A percentile compares a stretch with the other conserved stretches of the same genome.
Conservation (phyloP, 805 yeast species). For the Metschnikowia cubensis region DNA sequence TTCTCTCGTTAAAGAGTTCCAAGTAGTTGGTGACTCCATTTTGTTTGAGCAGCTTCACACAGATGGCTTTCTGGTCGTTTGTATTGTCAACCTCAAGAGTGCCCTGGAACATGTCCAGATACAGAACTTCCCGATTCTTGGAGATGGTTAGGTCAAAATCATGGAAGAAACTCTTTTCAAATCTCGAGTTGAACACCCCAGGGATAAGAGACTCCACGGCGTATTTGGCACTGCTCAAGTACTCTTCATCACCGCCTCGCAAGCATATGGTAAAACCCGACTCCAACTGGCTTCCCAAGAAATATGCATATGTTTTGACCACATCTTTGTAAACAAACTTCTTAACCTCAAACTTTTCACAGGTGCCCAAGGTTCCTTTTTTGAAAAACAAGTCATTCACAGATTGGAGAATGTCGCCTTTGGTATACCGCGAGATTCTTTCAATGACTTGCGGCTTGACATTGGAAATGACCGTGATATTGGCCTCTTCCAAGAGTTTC, state of each 20-base stretch:
- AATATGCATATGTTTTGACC: constrained; percentile 69
- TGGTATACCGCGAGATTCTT: constrained; percentile 71
- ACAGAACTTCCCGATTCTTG: constrained; percentile 1
- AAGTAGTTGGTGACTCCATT: constrained; percentile 35
- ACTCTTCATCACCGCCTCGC: constrained; percentile 70
- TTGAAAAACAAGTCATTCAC: constrained; percentile 77
- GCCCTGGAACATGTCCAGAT: background rate
- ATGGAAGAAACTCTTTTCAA: constrained; percentile 48
- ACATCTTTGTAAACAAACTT: constrained; percentile 54
- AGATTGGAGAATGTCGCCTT: constrained; percentile 80
- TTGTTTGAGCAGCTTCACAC: constrained; percentile 25
- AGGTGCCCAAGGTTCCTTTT: constrained; percentile 59
- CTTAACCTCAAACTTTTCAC: constrained; percentile 67
- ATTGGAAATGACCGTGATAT: constrained; percentile 76
- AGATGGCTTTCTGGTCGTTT: constrained; percentile 12
- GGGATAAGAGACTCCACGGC: constrained; percentile 78
- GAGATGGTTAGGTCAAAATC: constrained; percentile 12
- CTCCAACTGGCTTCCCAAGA: constrained; percentile 69
- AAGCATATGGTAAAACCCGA: constrained; percentile 82
- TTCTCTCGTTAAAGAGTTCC: constrained; percentile 42
- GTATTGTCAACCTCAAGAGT: constrained; percentile 10
- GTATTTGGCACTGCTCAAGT: constrained; percentile 64
- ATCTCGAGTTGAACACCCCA: constrained; percentile 69
- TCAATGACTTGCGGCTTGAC: constrained; percentile 79
- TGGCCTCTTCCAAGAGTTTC: constrained; percentile 63